These are phyloP conservation scores for Macrophomina tecta DNA, from an alignment of 2,329 filamentous ascomycete species.

Conservation along the genomic window DNA sequence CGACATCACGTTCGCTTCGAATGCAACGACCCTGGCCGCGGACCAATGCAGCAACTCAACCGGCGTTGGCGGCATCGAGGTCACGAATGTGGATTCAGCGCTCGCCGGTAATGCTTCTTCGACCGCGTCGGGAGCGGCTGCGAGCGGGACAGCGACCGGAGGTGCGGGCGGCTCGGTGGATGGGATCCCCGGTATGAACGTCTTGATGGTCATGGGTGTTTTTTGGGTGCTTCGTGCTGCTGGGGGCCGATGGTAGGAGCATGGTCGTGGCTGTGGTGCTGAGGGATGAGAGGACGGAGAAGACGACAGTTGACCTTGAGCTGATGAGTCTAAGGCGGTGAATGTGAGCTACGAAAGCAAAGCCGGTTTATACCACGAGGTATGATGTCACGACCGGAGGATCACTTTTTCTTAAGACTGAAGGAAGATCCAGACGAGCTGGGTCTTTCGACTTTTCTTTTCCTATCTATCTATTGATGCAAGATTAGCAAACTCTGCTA, in stretches of 20 bases:
- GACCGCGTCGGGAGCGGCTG: background rate
- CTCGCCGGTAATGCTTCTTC: background rate
- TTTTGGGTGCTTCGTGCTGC: background rate
- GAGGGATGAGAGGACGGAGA: background rate
- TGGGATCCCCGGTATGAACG: background rate
- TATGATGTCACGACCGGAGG: background rate
- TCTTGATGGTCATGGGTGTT: background rate
- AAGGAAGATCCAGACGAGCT: background rate
- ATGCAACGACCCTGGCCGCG: conserved; percentile 44
- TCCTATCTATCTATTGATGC: background rate
- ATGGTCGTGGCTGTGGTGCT: background rate
- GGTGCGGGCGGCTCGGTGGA: background rate
- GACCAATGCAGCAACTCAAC: conserved; percentile 49
- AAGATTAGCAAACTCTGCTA: background rate
- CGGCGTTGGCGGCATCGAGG: conserved; percentile 42
- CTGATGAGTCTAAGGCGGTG: background rate
- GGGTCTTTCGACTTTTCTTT: background rate
- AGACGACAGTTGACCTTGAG: background rate
- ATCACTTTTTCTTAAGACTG: background rate
- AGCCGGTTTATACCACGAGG: background rate
- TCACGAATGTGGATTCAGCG: background rate
- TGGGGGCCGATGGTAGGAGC: background rate
- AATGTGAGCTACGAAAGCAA: background rate
- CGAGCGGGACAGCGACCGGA: background rate
- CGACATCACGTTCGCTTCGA: conserved; percentile 50